Evolutionary conservation across 169 alveolate genomes (phyloP), one percentile per base, ranked within the genome.

Genomic region (Eimeria zaria): DNA sequence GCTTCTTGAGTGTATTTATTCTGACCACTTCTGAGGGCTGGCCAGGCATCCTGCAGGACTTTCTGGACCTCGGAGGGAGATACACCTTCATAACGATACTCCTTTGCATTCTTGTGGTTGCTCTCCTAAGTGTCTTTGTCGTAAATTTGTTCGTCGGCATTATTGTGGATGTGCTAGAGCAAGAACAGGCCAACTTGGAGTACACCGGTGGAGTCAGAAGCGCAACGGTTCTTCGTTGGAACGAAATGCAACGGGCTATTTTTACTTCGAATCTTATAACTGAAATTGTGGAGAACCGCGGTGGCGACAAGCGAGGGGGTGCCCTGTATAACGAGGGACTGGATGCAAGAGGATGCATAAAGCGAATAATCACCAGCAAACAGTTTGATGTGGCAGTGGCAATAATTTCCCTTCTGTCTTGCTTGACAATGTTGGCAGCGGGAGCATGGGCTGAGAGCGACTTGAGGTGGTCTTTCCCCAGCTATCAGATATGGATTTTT

Each of bases 161-260:
- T 33, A 81, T 94, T 67, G 96, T 94, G 16, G 96, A 94, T 62
- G 95, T 89, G 36, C 83, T 89, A 41, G 94, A 89, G 1, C 74
- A 89, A 81, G 85, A 81, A 41, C 90, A 94, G 95, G 80, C 94
- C 46, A 89, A 74, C 58, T 14, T 94, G 89, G 96, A 94, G 62
- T 62, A 81, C 81, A 78, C 90, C 14, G 96, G 96, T 36, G 91
- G 95, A 33, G 69, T 94, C 58, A 48, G 90, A 27, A 94, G 96
- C 71, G 83, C 96, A n/a, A 84, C 96, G 20, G 95, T 94, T 30
- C 96, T 81, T 36, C 90, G 91, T 60, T 94, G 96, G 96, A 94
- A 81, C 46, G 96, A 94, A 84, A 60, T 94, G 81, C 96, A 94
- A 46, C 81, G 94, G 16, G 94, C 94, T 41, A 87, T 87, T 14